Evolutionary conservation across 2,329 filamentous ascomycete species (phyloP).

Genomic region (Aspergillus sojae): DNA sequence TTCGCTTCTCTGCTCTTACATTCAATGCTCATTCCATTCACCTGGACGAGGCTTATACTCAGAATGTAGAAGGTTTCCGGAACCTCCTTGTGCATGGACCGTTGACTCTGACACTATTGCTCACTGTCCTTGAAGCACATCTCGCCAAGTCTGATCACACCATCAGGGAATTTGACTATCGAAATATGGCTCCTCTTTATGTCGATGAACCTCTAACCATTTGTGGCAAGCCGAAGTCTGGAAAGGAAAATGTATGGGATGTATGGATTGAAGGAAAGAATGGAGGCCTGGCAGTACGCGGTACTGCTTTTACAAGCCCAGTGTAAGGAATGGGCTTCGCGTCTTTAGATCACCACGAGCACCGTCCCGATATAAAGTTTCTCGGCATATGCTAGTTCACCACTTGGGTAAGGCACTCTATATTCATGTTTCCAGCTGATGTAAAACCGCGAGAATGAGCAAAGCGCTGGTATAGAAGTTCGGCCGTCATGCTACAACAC

Average conservation of each 20-base stretch:
- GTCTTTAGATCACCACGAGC: not conserved
- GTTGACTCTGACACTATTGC: slow-evolving; percentile 74
- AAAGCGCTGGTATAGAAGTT: not conserved
- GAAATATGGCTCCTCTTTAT: slow-evolving; percentile 80
- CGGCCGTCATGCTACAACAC: not conserved
- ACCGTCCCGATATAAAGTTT: not conserved
- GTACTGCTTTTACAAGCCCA: slow-evolving; percentile 41
- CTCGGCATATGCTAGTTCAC: not conserved
- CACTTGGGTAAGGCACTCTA: not conserved
- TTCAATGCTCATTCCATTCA: slow-evolving; percentile 95
- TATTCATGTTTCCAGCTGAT: not conserved
- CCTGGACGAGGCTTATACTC: slow-evolving; percentile 72
- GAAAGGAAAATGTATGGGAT: slow-evolving; percentile 54
- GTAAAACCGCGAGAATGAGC: not conserved
- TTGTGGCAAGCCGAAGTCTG: slow-evolving; percentile 61
- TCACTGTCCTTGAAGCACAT: slow-evolving; percentile 66
- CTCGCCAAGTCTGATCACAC: slow-evolving; percentile 38
- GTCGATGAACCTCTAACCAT: slow-evolving; percentile 71
- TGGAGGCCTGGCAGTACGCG: slow-evolving; percentile 67
- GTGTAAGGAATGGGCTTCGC: not conserved
- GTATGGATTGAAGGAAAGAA: slow-evolving; percentile 67
- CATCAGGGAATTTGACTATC: slow-evolving; percentile 69
- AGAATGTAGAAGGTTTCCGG: slow-evolving; percentile 71
- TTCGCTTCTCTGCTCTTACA: slow-evolving; percentile 86
- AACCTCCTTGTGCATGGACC: slow-evolving; percentile 85